These are phyloP conservation scores for Xylona heveae DNA, from an alignment of 495 filamentous ascomycete species.

Conservation along the genomic window DNA sequence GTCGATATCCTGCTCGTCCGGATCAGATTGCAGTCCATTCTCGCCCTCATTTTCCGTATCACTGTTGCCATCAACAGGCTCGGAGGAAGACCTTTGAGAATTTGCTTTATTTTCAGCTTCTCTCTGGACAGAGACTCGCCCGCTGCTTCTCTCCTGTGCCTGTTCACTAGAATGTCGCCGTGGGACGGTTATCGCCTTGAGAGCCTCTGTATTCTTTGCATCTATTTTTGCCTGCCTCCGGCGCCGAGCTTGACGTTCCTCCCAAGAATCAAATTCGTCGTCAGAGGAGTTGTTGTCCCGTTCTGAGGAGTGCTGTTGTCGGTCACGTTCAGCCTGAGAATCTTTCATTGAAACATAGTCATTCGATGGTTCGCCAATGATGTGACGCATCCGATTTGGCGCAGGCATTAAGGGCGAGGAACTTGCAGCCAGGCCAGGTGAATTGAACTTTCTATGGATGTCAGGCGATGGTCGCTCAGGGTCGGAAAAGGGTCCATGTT, in stretches of 20 bases:
- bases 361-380: constrained; percentile 10
- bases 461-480: constrained; percentile 20
- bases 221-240: constrained; percentile 2
- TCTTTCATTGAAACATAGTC: constrained; percentile 17
- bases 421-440: constrained; percentile 10
- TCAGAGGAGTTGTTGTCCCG: constrained; percentile 6
- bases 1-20: too few species aligned
- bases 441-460: constrained; percentile 10
- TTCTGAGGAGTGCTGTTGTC: constrained; percentile 4
- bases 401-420: constrained; percentile 13
- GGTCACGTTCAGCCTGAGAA: constrained; percentile 12
- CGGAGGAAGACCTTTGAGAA: too few species aligned
- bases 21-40: too few species aligned
- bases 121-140: neutral
- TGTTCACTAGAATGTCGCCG: neutral
- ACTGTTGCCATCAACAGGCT: too few species aligned
- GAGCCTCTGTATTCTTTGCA: neutral
- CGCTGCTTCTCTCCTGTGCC: neutral
- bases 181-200: constrained; percentile 1
- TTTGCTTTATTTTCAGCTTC: neutral
- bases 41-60: too few species aligned
- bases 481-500: constrained; percentile 14
- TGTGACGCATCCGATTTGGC: constrained; percentile 3
- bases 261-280: constrained; percentile 2
- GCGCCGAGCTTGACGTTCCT: neutral